These are phyloP conservation scores for Euryodendron excelsum DNA, from an alignment of 148 eudicot genomes.

Conservation along the genomic window DNA sequence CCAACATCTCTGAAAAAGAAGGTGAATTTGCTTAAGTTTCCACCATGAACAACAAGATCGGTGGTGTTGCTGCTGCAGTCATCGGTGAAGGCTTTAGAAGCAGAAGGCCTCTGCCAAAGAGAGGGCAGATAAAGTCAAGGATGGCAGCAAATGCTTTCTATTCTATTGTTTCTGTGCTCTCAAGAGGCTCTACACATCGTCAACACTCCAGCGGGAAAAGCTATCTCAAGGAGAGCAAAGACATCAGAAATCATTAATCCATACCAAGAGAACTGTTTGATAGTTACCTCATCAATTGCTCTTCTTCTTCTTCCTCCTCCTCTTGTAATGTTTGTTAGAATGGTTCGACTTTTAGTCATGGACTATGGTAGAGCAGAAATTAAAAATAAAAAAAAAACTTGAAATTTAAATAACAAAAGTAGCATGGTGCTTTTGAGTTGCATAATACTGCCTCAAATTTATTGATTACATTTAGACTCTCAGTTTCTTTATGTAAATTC, in stretches of 20 bases:
- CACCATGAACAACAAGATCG: constrained; percentile 30
- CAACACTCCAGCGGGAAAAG: neutral
- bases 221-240: neutral
- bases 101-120: constrained; percentile 41
- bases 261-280: neutral
- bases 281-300: neutral
- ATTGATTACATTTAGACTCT: no score
- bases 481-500: no score
- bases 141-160: constrained; percentile 48
- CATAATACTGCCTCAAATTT: neutral
- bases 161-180: constrained; percentile 29
- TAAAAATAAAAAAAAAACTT: neutral
- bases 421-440: neutral
- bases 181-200: constrained; percentile 19
- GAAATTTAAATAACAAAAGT: neutral
- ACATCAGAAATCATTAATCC: neutral
- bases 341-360: no score
- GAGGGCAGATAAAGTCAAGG: constrained; percentile 52
- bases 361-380: neutral
- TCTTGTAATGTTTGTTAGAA: neutral
- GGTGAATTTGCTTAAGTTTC: neutral
- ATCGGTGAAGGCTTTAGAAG: constrained; percentile 19
- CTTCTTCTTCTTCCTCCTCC: neutral
- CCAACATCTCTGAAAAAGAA: neutral
- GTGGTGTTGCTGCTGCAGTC: constrained; percentile 18